Evolutionary conservation across 2,329 filamentous ascomycete genomes (phyloP), one percentile per base, ranked within the genome.

Genomic region (Conoideocrella luteorostrata): DNA sequence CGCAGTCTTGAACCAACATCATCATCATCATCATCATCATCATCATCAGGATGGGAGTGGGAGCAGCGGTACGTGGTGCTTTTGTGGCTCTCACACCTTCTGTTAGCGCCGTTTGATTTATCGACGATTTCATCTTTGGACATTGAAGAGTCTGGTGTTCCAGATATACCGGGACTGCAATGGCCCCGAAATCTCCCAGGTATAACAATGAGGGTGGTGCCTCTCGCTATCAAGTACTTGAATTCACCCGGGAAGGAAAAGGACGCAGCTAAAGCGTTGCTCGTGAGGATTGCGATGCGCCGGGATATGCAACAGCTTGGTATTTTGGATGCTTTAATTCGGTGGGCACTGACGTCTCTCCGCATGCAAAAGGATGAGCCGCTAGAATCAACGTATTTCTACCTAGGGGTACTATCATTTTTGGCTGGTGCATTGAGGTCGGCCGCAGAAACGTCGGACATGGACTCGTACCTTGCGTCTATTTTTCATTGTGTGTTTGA

Each of bases 31-130:
- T n/a, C n/a, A n/a, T n/a, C n/a, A n/a, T n/a, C n/a, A n/a, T n/a
- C n/a, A n/a, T n/a, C n/a, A n/a, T n/a, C n/a, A 55, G 45, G 54
- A 20, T 80, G 85, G 72, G 72, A 74, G 1, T 98, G 93, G 93
- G 84, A 95, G 60, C 86, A 96, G 63, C 77, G 86, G 43, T 97
- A 96, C 58, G 71, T 96, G 15, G 80, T 90, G 34, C 70, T 97
- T 4, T 71, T 95, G 9, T 98, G 93, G 93, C 76, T 91, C 23
- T 86, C 85, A 1, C 86, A 93, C 63, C 69, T 93, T 13, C 71
- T 91, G 46, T 74, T 91, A 24, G 88, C 88, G 1, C 93, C 93
- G 0, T 98, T 98, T 64, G 90, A 96, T 55, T 70, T 98, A 41
- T 77, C 83, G 2, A 89, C 87, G 2, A 90, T 98, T 48, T 96